Evolutionary conservation across 345 rosid species (phyloP), one percentile per base, ranked within the genome.

Genomic region (rapeseed (Brassica napus)): DNA sequence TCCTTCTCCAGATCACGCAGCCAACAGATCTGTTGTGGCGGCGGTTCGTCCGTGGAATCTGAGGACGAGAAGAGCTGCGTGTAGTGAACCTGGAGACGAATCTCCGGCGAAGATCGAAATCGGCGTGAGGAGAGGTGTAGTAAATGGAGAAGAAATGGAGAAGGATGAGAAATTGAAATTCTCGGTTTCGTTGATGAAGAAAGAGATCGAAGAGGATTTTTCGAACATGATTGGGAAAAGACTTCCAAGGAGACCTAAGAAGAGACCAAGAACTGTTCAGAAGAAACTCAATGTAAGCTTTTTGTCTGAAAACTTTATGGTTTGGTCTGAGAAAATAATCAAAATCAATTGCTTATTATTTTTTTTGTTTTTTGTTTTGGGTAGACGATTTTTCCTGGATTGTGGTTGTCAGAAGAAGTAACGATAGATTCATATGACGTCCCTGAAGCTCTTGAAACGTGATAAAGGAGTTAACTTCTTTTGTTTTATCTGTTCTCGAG

Each of bases 61-160:
- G 70, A 79, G 82, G 26, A 79, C 74, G 70, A 79, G 82, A 37
- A 73, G 82, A 79, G 78, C 78, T 47, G 57, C 74, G 14, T 73
- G 74, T 34, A 68, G 65, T 68, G 78, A 68, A 6, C 57, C 69
- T 0, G 78, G 82, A n/a, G 82, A 73, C 5, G 78, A 73, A 16
- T 58, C 58, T 52, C 58, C 58, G 58, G 58, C 3, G 61, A 72
- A 65, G 77, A 26, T 30, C n/a, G 23, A 61, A 65, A 55, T 47
- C 5, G 82, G 78, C 0, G 23, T 34, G 5, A 79, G 47, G 64
- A 73, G 77, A 72, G 34, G 62, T 28, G 0, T 35, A 0, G 79
- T 23, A 23, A 23, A 69, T 60, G 49, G 32, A 6, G 52, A 69
- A 6, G 80, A 68, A 5, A 70, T 21, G 24, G 66, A 37, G 4